A percentile compares a stretch with the other conserved stretches of the same genome.
Evolutionary conservation across 495 filamentous ascomycete genomes (phyloP).

Genomic region (Penicillium longicatenatum): DNA sequence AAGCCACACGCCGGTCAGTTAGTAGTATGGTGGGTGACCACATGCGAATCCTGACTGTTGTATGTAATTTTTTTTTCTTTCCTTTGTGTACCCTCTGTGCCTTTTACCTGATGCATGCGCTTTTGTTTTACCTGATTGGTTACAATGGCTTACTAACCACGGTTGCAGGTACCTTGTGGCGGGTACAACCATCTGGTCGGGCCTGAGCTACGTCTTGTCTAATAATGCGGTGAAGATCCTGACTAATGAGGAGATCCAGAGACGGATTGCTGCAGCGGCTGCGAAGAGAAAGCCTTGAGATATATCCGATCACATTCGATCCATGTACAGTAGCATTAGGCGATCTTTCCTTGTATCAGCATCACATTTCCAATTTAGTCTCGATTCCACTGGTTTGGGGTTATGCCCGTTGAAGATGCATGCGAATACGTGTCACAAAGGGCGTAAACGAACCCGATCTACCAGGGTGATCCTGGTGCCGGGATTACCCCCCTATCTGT

Average conservation of each 20-base stretch:
- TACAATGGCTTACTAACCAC: slow-evolving; percentile 3
- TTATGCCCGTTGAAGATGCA: not conserved
- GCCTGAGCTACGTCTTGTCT: slow-evolving; percentile 77
- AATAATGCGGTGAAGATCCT: slow-evolving; percentile 83
- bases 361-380: not conserved
- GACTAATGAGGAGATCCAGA: slow-evolving; percentile 50
- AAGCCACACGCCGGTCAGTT: slow-evolving; percentile 52
- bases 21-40: slow-evolving; percentile 55
- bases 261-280: slow-evolving; percentile 37
- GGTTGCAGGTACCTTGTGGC: slow-evolving; percentile 64
- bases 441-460: slow-evolving; percentile 1
- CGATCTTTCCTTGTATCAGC: slow-evolving; percentile 1
- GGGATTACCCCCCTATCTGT: not conserved
- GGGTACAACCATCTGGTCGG: slow-evolving; percentile 81
- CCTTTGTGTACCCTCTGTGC: slow-evolving; percentile 16
- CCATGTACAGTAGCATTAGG: not conserved
- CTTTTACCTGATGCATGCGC: not conserved
- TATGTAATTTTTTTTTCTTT: slow-evolving; percentile 26
- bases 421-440: too few species aligned
- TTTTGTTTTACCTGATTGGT: not conserved
- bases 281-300: slow-evolving; percentile 27
- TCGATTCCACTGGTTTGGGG: not conserved
- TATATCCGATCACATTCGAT: not conserved
- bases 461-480: slow-evolving; percentile 1
- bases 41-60: slow-evolving; percentile 52